A percentile compares a stretch with the other conserved stretches of the same genome.
These are phyloP conservation scores for Brassica hybrid DNA, from an alignment of 441 rosid species.

Conservation along the genomic window DNA sequence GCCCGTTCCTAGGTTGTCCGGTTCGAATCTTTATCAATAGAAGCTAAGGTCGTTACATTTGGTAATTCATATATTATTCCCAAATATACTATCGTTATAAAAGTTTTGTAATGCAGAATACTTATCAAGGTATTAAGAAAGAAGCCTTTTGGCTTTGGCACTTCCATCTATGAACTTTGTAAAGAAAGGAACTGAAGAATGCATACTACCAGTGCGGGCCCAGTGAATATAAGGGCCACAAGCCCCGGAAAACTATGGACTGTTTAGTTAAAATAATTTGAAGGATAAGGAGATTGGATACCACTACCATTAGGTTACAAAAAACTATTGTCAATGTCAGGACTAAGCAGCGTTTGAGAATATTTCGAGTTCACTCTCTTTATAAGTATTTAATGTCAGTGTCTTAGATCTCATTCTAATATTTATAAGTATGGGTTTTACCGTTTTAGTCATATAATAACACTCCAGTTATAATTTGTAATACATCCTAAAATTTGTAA, in stretches of 20 bases:
- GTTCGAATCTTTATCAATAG: conserved; percentile 8
- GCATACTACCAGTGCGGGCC: not conserved
- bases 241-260: not conserved
- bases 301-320: too few species aligned
- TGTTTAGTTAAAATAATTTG: not conserved
- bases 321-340: too few species aligned
- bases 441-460: too few species aligned
- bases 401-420: too few species aligned
- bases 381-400: too few species aligned
- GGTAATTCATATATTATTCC: not conserved
- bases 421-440: too few species aligned
- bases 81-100: not conserved
- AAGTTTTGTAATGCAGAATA: not conserved
- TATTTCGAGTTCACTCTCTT: too few species aligned
- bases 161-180: not conserved
- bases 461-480: too few species aligned
- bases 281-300: too few species aligned
- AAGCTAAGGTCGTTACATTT: not conserved
- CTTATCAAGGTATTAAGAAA: not conserved
- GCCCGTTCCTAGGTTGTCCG: conserved; percentile 57
- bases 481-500: too few species aligned
- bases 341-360: too few species aligned
- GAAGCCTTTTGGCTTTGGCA: not conserved
- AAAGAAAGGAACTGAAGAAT: not conserved
- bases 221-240: not conserved